A percentile compares a stretch with the other conserved stretches of the same genome.
These are phyloP conservation scores for Lentinula sp. DNA, from an alignment of 768 basidiomycete species.

Conservation along the genomic window DNA sequence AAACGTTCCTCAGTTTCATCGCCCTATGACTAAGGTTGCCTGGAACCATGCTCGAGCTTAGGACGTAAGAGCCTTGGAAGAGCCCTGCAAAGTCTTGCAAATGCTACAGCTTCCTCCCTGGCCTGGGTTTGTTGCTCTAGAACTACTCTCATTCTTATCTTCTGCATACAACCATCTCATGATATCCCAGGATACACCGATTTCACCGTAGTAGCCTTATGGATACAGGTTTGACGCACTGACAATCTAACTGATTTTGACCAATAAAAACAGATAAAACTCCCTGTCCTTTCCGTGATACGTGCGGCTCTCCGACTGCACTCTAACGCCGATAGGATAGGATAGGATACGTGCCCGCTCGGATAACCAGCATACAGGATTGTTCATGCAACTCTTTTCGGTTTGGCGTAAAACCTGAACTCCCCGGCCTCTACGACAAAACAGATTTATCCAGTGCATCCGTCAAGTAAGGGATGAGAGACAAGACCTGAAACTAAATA, in stretches of 20 bases:
- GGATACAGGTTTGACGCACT: not conserved
- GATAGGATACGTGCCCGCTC: not conserved
- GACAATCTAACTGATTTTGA: too few species aligned
- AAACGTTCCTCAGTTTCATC: not conserved
- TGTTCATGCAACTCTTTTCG: too few species aligned
- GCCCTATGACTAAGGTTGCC: not conserved
- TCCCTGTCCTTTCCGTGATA: not conserved
- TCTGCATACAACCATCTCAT: not conserved
- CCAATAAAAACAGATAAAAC: not conserved
- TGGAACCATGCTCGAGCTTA: not conserved
- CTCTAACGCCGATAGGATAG: not conserved
- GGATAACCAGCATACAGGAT: not conserved
- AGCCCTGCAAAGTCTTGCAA: not conserved
- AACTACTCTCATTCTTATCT: not conserved
- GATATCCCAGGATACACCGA: not conserved
- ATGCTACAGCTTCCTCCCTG: not conserved
- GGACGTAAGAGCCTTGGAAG: not conserved
- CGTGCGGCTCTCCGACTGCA: not conserved
- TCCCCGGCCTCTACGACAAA: too few species aligned
- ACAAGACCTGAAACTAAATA: too few species aligned
- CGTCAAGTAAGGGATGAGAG: too few species aligned
- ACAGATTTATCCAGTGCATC: too few species aligned
- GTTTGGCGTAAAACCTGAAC: too few species aligned
- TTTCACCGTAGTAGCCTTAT: not conserved
- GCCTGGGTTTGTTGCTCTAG: not conserved